Evolutionary conservation across 1,139 yeast species (phyloP), one percentile per base, ranked within the genome.

Genomic region (Hansenula anomala): DNA sequence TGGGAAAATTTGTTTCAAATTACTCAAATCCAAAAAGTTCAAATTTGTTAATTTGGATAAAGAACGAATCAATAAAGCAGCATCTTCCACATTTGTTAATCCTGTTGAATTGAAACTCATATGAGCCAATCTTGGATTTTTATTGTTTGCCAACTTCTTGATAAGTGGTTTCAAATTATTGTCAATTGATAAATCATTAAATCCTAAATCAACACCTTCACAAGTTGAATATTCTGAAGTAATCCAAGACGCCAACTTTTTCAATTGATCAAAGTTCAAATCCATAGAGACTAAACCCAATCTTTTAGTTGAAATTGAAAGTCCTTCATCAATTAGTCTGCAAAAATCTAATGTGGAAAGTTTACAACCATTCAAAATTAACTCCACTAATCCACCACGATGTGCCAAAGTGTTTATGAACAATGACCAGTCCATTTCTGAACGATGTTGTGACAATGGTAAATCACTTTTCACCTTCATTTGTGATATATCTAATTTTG

Each of bases 121-220:
- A 49, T 82, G 84, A 14, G 68, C 69, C 33, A 65, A 42, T 12
- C 8, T 10, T 3, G 24, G 15, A n/a, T 54, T 46, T 8, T 41
- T 30, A 17, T 61, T 46, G 12, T 47, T 30, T 18, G 58, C 40
- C n/a, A 61, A 41, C 42, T 51, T 50, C 31, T 58, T 51, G 29
- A 60, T 55, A 49, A 61, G 40, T 18, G 75, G 71, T 41, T 63
- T 64, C 46, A 78, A 59, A 51, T 75, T 75, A 5, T 76, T 76
- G 6, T 70, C 52, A 1, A 14, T 20, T 38, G 78, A 71, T 45
- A 89, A 61, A 55, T 84, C 87, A 58, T 89, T 89, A 49, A 83
- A 89, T 1, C 92, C 95, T 36, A 89, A 62, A 64, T 89, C 96
- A 18, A 90, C 73, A 3, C 97, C 97, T 47, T 81, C 78, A 56